Evolutionary conservation across 345 rosid species (phyloP), one percentile per base, ranked within the genome.

Genomic region (Lumnitzera racemosa): DNA sequence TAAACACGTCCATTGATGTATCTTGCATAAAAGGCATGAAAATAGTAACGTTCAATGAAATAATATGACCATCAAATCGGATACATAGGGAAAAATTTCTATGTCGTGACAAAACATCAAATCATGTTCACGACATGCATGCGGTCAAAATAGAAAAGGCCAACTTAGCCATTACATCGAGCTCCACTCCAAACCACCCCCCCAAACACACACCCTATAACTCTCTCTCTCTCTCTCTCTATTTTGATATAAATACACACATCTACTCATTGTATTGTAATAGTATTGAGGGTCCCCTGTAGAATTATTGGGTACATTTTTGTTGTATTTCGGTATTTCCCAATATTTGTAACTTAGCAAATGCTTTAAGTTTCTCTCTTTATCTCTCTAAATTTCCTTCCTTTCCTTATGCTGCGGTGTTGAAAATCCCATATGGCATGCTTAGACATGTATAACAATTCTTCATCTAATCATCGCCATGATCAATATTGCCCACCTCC

Each of bases 51-150:
- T 36, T 9, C 9, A 36, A 36, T 9, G 9, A 1, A 36, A 36
- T 7, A 36, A 36, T 36, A 5, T 36, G 43, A 7, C 3, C 43
- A 36, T 36, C 43, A 36, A 36, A 36, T 36, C 43, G 43, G 10
- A 36, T 36, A 36, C 43, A 1, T 36, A 4, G 43, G 9, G 7
- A 36, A 5, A 12, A 56, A 41, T 36, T 2, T 24, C 48, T 76
- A 74, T 70, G 77, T 57, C 70, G 70, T 62, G 83, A 80, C 83
- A 83, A 75, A 79, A 72, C 62, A 70, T 78, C 83, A 80, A 73
- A 74, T 80, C 83, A 68, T 67, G 70, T 58, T 20, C 73, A 75
- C 68, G 72, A 70, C 76, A 67, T 74, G 74, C 77, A 72, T 67
- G 77, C 57, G 63, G 56, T 60, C 53, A 68, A 68, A 57, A 61